phyloP scores from a whole-genome alignment of 2,329 filamentous ascomycete species.

The Arthrobotrys iridis region DNA sequence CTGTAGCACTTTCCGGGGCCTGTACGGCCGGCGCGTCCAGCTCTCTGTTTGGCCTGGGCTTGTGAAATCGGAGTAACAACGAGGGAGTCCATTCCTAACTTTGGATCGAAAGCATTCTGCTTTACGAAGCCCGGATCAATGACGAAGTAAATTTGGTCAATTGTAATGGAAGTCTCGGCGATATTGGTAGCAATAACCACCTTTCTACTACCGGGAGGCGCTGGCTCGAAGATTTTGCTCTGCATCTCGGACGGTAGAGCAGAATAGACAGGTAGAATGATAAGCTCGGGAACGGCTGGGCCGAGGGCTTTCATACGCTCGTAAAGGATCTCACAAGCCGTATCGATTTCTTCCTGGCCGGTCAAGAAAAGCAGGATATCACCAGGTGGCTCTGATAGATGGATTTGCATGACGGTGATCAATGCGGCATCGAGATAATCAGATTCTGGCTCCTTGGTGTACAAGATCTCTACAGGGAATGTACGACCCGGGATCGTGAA shows the following conservation, averaged over 20 bases:
- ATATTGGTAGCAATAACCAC: constrained; percentile 99
- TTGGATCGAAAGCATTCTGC: constrained; percentile 95
- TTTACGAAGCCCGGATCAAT: constrained; percentile 98
- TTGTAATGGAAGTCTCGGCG: constrained; percentile 96
- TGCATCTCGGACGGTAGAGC: constrained; percentile 93
- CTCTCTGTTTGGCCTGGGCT: constrained; percentile 93
- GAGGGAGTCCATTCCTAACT: constrained; percentile 95
- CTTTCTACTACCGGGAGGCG: constrained; percentile 84
- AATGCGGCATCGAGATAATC: constrained; percentile 94
- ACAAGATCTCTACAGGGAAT: constrained; percentile 94
- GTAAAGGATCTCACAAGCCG: constrained; percentile 87
- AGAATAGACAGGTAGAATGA: constrained; percentile 96
- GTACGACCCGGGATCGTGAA: constrained; percentile 96
- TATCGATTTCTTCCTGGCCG: constrained; percentile 97
- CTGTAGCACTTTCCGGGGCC: constrained; percentile 96
- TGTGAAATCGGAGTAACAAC: constrained; percentile 97
- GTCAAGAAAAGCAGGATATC: constrained; percentile 98
- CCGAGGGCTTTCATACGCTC: constrained; percentile 97
- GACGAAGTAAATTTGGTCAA: constrained; percentile 97
- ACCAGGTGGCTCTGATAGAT: constrained; percentile 87
- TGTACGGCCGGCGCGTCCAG: constrained; percentile 90
- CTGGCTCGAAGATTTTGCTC: constrained; percentile 91
- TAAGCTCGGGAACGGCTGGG: constrained; percentile 85
- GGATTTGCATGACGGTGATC: constrained; percentile 98
- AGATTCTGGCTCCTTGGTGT: constrained; percentile 91